Evolutionary conservation across 1,284 basidiomycete genomes (phyloP).

Genomic region (Schizophyllum amplum): DNA sequence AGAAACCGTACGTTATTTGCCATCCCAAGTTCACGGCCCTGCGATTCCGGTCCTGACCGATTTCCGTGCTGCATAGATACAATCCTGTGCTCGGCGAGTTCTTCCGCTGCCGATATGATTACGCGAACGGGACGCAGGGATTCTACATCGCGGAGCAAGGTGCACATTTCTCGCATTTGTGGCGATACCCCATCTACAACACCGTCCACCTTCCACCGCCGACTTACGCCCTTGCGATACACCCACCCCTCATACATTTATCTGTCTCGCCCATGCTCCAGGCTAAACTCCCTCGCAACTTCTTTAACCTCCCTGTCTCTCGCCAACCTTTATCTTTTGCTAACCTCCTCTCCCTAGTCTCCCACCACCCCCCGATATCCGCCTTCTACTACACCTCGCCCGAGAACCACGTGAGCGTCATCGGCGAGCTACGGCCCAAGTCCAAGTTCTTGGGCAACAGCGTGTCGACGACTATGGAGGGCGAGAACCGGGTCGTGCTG

Average conservation of each 20-base stretch:
- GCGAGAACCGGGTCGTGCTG: constrained; percentile 83
- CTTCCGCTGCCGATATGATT: constrained; percentile 94
- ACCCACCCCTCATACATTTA: neutral
- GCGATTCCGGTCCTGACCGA: constrained; percentile 7
- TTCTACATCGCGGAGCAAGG: constrained; percentile 99
- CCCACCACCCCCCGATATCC: constrained; percentile 92
- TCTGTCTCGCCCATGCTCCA: constrained; percentile 6
- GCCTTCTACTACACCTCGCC: constrained; percentile 97
- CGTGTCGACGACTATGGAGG: constrained; percentile 93
- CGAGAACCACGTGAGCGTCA: constrained; percentile 75
- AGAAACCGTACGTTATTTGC: constrained; percentile 97
- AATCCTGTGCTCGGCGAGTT: constrained; percentile 97
- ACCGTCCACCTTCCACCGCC: no score
- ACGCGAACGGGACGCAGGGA: constrained; percentile 84
- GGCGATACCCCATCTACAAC: no score
- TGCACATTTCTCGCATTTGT: constrained; percentile 13
- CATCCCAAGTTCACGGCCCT: constrained; percentile 14
- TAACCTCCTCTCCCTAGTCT: no score
- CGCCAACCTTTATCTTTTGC: no score
- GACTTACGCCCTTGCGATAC: constrained; percentile 7
- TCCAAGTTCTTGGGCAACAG: constrained; percentile 96
- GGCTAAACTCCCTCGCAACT: constrained; percentile 4
- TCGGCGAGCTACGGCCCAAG: constrained; percentile 94
- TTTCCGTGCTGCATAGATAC: constrained; percentile 46
- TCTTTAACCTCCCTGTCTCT: constrained; percentile 9